Conservation (phyloP, 2,329 filamentous ascomycete genomes). For the Hawksworthiomyces lignivorus region DNA sequence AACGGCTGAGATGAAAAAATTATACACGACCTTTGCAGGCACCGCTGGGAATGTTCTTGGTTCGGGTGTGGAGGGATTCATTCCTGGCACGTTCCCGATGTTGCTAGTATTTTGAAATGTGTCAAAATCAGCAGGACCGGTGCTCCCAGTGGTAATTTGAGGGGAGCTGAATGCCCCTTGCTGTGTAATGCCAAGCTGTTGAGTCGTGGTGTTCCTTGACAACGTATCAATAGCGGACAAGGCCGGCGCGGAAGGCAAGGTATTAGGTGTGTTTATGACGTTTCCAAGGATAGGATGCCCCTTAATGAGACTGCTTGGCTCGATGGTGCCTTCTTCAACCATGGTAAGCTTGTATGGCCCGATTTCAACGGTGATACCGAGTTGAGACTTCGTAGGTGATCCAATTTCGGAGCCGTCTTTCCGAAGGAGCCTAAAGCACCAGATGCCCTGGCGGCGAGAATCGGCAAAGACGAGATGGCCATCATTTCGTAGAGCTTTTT, state of each 20-base stretch:
- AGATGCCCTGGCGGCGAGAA: slow-evolving; percentile 40
- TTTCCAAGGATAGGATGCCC: slow-evolving; percentile 32
- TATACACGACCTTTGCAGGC: slow-evolving; percentile 39
- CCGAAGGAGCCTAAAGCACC: slow-evolving; percentile 44
- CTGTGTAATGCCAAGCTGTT: neutral
- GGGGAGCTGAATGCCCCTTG: too few species aligned
- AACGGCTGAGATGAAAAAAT: slow-evolving; percentile 46
- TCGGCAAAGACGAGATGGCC: slow-evolving; percentile 49
- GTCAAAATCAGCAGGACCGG: neutral
- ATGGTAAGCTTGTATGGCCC: slow-evolving; percentile 36
- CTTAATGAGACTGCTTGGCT: slow-evolving; percentile 41
- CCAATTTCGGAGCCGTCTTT: slow-evolving; percentile 29
- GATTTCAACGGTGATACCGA: slow-evolving; percentile 34
- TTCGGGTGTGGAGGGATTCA: too few species aligned
- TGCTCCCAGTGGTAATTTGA: too few species aligned
- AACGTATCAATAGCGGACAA: slow-evolving; percentile 31
- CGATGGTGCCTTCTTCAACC: slow-evolving; percentile 43
- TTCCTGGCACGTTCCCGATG: too few species aligned
- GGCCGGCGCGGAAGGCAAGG: slow-evolving; percentile 37
- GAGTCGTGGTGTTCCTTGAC: neutral
- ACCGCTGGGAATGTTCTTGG: slow-evolving; percentile 26
- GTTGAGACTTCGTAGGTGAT: slow-evolving; percentile 18
- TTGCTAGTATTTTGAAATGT: too few species aligned
- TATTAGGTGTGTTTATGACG: slow-evolving; percentile 36
- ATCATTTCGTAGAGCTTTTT: slow-evolving; percentile 41